Conservation (phyloP, 768 basidiomycete genomes). For the Termitomyces sp. region DNA sequence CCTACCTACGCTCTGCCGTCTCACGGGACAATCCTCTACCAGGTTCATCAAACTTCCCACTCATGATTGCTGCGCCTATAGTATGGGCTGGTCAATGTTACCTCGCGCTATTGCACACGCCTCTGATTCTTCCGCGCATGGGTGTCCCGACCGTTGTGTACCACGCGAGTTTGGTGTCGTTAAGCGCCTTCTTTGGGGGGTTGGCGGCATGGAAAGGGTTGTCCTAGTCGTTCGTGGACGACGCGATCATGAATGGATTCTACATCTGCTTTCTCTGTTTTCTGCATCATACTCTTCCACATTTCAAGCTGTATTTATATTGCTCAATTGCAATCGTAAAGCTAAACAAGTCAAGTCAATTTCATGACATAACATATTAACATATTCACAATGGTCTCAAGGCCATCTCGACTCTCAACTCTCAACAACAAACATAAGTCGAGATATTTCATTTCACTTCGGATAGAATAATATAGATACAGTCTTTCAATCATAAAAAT, state of each 20-base stretch:
- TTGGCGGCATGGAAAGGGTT: slow-evolving; percentile 70
- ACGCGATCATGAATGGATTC: background rate
- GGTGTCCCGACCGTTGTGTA: slow-evolving; percentile 78
- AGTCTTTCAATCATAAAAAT: too few species aligned
- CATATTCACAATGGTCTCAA: too few species aligned
- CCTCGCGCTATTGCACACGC: slow-evolving; percentile 61
- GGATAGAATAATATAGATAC: too few species aligned
- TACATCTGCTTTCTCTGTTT: background rate
- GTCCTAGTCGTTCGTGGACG: slow-evolving; percentile 27
- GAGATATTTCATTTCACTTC: too few species aligned
- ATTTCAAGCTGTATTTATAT: background rate
- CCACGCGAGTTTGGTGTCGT: slow-evolving; percentile 54
- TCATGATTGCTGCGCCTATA: slow-evolving; percentile 35
- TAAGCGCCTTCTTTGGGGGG: slow-evolving; percentile 69
- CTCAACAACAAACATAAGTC: too few species aligned
- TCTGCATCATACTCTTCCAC: background rate
- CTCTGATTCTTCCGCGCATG: slow-evolving; percentile 59
- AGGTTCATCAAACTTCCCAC: slow-evolving; percentile 22
- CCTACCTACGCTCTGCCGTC: slow-evolving; percentile 53
- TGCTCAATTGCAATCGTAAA: too few species aligned
- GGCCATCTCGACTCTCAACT: background rate
- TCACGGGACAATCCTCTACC: background rate
- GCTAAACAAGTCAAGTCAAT: too few species aligned
- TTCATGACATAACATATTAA: too few species aligned
- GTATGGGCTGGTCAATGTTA: slow-evolving; percentile 44